Percentiles rank a stretch among this genome's conserved stretches.
These are phyloP conservation scores for Lachancea nothofagi DNA, from an alignment of 805 yeast species.

Conservation along the genomic window DNA sequence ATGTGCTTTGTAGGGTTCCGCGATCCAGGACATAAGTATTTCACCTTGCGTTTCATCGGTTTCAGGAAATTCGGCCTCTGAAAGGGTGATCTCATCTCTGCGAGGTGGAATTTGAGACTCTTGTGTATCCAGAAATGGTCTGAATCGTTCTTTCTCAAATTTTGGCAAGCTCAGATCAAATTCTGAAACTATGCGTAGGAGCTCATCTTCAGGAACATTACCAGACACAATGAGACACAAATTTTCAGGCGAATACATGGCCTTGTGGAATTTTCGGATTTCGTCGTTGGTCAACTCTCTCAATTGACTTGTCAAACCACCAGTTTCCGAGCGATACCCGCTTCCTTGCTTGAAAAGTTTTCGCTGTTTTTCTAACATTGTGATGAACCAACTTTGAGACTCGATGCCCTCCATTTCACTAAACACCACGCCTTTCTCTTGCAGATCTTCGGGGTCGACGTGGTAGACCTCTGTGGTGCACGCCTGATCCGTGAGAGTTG, in stretches of 20 bases:
- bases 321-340: slow-evolving; percentile 91
- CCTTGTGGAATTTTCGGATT: slow-evolving; percentile 68
- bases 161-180: slow-evolving; percentile 56
- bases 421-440: slow-evolving; percentile 94
- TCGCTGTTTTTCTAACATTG: slow-evolving; percentile 56
- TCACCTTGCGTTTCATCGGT: slow-evolving; percentile 82
- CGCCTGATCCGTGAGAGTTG: slow-evolving; percentile 84
- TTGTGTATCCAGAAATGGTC: slow-evolving; percentile 76
- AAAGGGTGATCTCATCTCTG: slow-evolving; percentile 38
- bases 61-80: slow-evolving; percentile 76
- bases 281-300: slow-evolving; percentile 66
- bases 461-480: slow-evolving; percentile 94
- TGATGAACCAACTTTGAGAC: slow-evolving; percentile 63
- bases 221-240: slow-evolving; percentile 83
- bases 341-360: slow-evolving; percentile 50
- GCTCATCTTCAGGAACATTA: slow-evolving; percentile 67
- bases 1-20: slow-evolving; percentile 55
- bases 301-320: slow-evolving; percentile 77
- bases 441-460: slow-evolving; percentile 73
- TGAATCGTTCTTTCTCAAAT: slow-evolving; percentile 33
- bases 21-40: slow-evolving; percentile 69
- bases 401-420: slow-evolving; percentile 96
- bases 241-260: slow-evolving; percentile 75
- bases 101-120: slow-evolving; percentile 42
- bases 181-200: slow-evolving; percentile 50